These are phyloP conservation scores for Brassica hybrid DNA, from an alignment of 441 rosid genomes.

Conservation along the genomic window DNA sequence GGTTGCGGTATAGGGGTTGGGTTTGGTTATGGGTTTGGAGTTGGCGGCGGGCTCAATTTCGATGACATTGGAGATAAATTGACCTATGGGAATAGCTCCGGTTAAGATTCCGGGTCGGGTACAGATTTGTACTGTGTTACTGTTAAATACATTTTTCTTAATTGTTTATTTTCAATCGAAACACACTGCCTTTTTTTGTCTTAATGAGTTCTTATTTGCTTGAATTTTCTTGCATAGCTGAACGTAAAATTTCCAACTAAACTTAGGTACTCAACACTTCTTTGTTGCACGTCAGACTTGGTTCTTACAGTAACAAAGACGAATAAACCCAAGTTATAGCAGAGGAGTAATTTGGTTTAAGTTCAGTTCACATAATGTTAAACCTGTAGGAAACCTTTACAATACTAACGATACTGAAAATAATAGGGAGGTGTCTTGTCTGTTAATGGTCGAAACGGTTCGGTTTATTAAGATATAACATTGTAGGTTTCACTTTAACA, in stretches of 20 bases:
- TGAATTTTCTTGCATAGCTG: too few relatives aligned
- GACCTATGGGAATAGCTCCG: conserved; percentile 36
- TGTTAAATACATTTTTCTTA: conserved; percentile 10
- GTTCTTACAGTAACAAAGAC: neutral
- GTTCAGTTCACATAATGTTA: neutral
- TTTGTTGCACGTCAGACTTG: neutral
- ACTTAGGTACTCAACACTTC: neutral
- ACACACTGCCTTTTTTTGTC: neutral
- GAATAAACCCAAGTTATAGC: neutral
- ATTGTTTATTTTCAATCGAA: conserved; percentile 9
- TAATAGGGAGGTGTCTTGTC: neutral
- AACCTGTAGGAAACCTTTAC: neutral
- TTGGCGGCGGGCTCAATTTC: conserved; percentile 63
- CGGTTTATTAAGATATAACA: neutral
- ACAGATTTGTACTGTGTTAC: conserved; percentile 24
- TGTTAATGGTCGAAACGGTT: neutral
- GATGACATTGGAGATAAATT: conserved; percentile 47
- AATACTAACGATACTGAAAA: neutral
- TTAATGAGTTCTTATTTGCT: neutral
- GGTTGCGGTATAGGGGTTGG: conserved; percentile 82
- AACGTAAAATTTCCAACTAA: neutral
- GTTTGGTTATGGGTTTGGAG: conserved; percentile 71
- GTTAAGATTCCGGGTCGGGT: conserved; percentile 37
- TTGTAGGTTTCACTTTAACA: neutral
- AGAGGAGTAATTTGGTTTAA: neutral